phyloP scores from a whole-genome alignment of 768 basidiomycete genomes.

The Leccinum rimulosum region DNA sequence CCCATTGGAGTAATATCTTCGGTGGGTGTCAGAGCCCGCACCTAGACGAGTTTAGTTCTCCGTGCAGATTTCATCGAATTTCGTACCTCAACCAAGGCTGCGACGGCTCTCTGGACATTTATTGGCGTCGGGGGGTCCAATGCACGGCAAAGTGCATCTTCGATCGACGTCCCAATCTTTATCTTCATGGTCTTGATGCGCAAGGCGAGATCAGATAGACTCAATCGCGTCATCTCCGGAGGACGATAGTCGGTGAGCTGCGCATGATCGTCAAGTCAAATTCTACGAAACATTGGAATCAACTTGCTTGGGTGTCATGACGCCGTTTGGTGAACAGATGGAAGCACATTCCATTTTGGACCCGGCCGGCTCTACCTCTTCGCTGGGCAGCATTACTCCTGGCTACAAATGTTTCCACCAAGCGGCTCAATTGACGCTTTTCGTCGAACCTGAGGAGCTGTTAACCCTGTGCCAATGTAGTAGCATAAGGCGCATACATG shows the following conservation, averaged over 20 bases:
- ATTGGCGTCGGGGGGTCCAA: conserved; percentile 83
- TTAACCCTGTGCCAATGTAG: conserved; percentile 8
- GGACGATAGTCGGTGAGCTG: conserved; percentile 88
- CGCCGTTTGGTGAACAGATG: conserved; percentile 90
- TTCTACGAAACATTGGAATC: not conserved
- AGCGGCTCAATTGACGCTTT: conserved; percentile 89
- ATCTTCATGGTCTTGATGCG: conserved; percentile 94
- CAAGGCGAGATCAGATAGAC: conserved; percentile 86
- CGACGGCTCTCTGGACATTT: conserved; percentile 89
- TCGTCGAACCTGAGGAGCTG: conserved; percentile 74
- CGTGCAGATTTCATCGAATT: not conserved
- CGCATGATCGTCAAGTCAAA: not conserved
- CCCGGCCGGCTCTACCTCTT: conserved; percentile 89
- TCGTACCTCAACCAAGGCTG: conserved; percentile 82
- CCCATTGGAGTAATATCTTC: conserved; percentile 98
- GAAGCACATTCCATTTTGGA: conserved; percentile 86
- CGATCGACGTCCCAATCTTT: conserved; percentile 79
- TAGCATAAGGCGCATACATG: conserved; percentile 44
- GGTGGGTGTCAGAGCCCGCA: conserved; percentile 75
- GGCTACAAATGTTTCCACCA: conserved; percentile 90
- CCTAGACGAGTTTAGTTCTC: conserved; percentile 40
- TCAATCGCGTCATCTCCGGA: conserved; percentile 94
- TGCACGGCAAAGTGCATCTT: conserved; percentile 83
- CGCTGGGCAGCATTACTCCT: conserved; percentile 89
- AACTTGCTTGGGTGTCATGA: conserved; percentile 71